Evolutionary conservation across 129 eudicot genomes (phyloP).

Genomic region (Kitagawia praeruptora): DNA sequence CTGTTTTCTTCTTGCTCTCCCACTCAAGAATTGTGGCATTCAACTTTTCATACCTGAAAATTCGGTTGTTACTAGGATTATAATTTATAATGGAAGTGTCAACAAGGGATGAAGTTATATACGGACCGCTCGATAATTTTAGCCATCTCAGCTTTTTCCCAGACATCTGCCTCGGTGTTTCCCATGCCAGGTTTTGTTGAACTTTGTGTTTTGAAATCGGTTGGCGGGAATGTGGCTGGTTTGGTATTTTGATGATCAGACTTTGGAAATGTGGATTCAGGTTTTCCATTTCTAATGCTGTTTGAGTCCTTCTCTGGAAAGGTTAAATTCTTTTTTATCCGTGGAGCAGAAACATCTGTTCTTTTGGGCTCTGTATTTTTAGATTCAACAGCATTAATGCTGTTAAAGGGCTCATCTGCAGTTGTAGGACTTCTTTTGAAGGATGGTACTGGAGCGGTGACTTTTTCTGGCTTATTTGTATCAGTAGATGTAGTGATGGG

Average conservation of each 20-base stretch:
- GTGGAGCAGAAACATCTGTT: constrained; percentile 11
- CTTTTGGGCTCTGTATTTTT: constrained; percentile 11
- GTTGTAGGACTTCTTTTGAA: constrained; percentile 22
- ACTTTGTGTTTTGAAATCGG: constrained; percentile 11
- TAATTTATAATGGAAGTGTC: background rate
- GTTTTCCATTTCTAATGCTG: constrained; percentile 11
- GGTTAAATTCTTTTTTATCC: constrained; percentile 26
- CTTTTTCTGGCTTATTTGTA: constrained; percentile 22
- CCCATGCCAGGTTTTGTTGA: constrained; percentile 19
- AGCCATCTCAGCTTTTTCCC: constrained; percentile 60
- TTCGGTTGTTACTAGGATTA: background rate
- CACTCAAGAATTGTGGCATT: constrained; percentile 56
- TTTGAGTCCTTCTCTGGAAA: constrained; percentile 20
- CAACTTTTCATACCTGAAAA: constrained; percentile 60
- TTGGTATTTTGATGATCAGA: constrained; percentile 16
- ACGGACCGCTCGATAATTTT: constrained; percentile 40
- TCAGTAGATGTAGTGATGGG: constrained; percentile 9
- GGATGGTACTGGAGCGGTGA: constrained; percentile 26
- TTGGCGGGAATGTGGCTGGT: constrained; percentile 21
- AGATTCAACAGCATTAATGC: constrained; percentile 3
- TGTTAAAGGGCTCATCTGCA: constrained; percentile 14
- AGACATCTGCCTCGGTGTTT: constrained; percentile 44
- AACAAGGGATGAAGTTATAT: background rate
- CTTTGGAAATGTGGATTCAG: constrained; percentile 18
- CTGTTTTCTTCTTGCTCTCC: constrained; percentile 71